Conservation (phyloP, 352 stramenopile species). For the Phytophthora citrophthora region DNA sequence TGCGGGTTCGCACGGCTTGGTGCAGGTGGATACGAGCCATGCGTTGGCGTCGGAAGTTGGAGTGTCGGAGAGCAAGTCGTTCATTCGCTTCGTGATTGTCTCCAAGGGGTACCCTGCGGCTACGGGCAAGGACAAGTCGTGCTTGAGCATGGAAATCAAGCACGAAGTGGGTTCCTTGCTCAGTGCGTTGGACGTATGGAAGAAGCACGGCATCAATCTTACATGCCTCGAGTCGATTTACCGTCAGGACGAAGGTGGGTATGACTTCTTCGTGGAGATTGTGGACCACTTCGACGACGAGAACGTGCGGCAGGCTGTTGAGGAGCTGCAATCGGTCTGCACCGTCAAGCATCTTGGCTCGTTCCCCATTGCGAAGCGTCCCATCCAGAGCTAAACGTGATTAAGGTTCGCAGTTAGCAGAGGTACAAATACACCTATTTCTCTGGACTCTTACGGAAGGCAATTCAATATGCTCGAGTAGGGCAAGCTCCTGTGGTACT, state of each 20-base stretch:
- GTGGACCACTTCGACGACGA: conserved; percentile 76
- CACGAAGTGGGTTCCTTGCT: conserved; percentile 89
- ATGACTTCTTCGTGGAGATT: conserved; percentile 90
- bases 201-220: conserved; percentile 81
- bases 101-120: conserved; percentile 67
- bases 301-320: conserved; percentile 61
- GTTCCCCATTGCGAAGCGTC: conserved; percentile 69
- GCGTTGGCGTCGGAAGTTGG: conserved; percentile 53
- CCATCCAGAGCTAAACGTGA: conserved; percentile 45
- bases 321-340: conserved; percentile 65
- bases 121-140: conserved; percentile 85
- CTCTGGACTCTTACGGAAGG: conserved; percentile 8
- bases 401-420: conserved; percentile 1
- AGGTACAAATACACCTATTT: conserved; percentile 19
- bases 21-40: conserved; percentile 61
- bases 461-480: conserved; percentile 11
- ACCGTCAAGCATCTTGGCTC: conserved; percentile 81
- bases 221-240: conserved; percentile 90
- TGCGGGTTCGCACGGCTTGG: conserved; percentile 43
- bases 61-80: conserved; percentile 41
- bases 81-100: conserved; percentile 80
- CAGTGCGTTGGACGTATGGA: conserved; percentile 82
- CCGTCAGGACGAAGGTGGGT: conserved; percentile 68
- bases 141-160: conserved; percentile 85
- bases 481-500: too few species aligned